Base-by-base conservation (phyloP, 768 basidiomycete genomes). In the Boletus tylopilopsis region DNA sequence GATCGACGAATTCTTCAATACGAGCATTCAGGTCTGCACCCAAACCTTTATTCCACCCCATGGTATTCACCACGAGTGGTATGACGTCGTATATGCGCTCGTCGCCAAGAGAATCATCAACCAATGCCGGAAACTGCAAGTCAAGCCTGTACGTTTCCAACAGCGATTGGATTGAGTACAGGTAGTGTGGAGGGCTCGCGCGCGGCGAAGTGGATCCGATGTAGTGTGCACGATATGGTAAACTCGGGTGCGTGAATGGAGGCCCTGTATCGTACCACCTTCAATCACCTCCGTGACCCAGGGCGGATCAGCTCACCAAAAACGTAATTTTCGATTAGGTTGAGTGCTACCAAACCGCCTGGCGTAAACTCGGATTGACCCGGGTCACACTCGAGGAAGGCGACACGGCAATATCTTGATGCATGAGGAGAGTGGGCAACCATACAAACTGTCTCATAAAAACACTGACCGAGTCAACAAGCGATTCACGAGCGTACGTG, bases 21-120 rank as follows among this genome's bases (percentile, higher is more conserved):
- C 78, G 79, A 13, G 63, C 64, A 2, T 82, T 79, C 11, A 98
- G 70, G 58, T 95, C 90, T 15, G 82, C 85, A 4, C 95, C 95
- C 3, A 96, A 80, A 7, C 95, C 95, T 64, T 94, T 97, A 6
- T 80, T 80, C 95, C 95, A 99, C 2, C 95, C 95, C 83, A 95
- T 94, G 0, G 90, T 97, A 64, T 98, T 99, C 45, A 98, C 79
- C 15, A 97, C 81, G 16, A 97, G 79, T 0, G 95, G 95, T 5
- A 94, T 80, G 23, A 69, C 52, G 42, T 86, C 82, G 6, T 63
- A 58, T 21, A 86, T 76, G 35, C 78, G 74, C 25, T 55, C 53
- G 38, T 74, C 71, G 0, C 42, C 62, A 15, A 47, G 45, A 1
- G 66, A 51, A 6, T 66, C 64, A 7, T 64, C 62, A 36, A 41